These are phyloP conservation scores for Globisporangium barbulae DNA, from an alignment of 352 stramenopile species.

Conservation along the genomic window DNA sequence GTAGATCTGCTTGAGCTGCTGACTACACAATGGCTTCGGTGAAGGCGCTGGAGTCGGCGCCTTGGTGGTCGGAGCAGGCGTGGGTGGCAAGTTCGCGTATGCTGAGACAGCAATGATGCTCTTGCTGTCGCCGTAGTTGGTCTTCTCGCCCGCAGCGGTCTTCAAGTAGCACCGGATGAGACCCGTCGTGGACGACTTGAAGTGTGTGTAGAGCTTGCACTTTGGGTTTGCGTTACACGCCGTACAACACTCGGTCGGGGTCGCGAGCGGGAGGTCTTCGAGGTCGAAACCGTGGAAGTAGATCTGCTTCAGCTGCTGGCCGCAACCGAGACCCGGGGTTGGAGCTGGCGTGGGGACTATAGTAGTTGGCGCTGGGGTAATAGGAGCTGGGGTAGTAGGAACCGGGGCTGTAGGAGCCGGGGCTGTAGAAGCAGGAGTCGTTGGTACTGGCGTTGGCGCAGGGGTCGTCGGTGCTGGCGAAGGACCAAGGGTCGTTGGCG, in stretches of 20 bases:
- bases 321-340: constrained; percentile 4
- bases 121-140: constrained; percentile 12
- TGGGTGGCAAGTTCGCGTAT: neutral
- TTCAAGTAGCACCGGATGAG: constrained; percentile 2
- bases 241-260: constrained; percentile 9
- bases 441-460: neutral
- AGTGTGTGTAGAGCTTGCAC: constrained; percentile 11
- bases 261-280: constrained; percentile 6
- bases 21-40: constrained; percentile 1
- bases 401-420: neutral
- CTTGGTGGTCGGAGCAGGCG: neutral
- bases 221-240: constrained; percentile 4
- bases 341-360: neutral
- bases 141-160: constrained; percentile 8
- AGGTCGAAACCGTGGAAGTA: constrained; percentile 14
- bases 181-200: constrained; percentile 13
- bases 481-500: neutral
- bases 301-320: constrained; percentile 12
- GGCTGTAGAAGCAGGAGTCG: neutral
- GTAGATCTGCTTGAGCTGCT: constrained; percentile 14
- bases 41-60: neutral
- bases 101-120: neutral
- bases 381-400: neutral
- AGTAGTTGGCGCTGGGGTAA: neutral
- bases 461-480: neutral